Percentiles rank a stretch among this genome's conserved stretches.
Conservation (phyloP, 805 yeast species). For the Citeromyces nyonsensis region DNA sequence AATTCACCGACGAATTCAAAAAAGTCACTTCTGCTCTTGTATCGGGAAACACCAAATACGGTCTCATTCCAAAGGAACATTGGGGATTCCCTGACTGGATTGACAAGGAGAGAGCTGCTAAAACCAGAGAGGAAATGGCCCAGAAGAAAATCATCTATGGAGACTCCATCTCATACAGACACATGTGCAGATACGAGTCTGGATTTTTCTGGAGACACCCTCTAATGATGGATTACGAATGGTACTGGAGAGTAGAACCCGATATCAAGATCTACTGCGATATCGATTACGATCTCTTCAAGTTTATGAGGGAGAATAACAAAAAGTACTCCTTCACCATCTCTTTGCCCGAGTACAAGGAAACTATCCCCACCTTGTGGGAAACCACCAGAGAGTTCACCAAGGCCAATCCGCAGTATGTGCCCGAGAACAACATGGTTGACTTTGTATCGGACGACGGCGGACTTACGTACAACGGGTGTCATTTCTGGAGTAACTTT, state of each 20-base stretch:
- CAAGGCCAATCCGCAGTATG: conserved; percentile 38
- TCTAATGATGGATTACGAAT: conserved; percentile 59
- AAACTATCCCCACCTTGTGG: conserved; percentile 70
- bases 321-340: conserved; percentile 70
- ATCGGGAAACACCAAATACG: conserved; percentile 69
- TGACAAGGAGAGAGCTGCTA: conserved; percentile 51
- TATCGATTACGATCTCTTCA: conserved; percentile 65
- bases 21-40: conserved; percentile 47
- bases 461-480: conserved; percentile 59
- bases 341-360: conserved; percentile 57
- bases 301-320: conserved; percentile 64
- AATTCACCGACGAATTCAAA: conserved; percentile 71
- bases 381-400: conserved; percentile 49
- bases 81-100: conserved; percentile 85
- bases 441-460: conserved; percentile 57
- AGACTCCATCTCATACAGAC: conserved; percentile 56
- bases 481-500: conserved; percentile 89
- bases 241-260: conserved; percentile 95
- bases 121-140: conserved; percentile 35
- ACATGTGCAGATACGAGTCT: conserved; percentile 86
- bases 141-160: conserved; percentile 43
- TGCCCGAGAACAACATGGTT: conserved; percentile 47
- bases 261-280: conserved; percentile 72
- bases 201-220: conserved; percentile 82
- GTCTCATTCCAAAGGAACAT: conserved; percentile 66